Evolutionary conservation across 2,329 filamentous ascomycete genomes (phyloP), one percentile per base, ranked within the genome.

Genomic region (Colletotrichum tanaceti): DNA sequence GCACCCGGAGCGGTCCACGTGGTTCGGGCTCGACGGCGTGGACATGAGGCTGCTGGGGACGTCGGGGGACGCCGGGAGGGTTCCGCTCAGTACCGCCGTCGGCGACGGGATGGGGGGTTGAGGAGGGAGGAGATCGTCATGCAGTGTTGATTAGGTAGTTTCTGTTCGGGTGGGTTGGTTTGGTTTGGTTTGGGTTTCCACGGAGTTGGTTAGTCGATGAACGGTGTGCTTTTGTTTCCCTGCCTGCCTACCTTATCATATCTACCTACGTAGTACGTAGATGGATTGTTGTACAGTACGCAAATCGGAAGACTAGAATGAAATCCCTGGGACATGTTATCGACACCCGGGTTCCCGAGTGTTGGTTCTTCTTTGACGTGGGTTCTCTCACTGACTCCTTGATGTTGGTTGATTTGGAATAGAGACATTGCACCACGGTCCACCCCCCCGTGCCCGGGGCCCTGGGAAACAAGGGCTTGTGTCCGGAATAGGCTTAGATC

Each of bases 391-490:
- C n/a, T n/a, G n/a, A 35, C 63, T 28, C 41, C 41, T 32, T 32
- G 28, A 32, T 6, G 58, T 20, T n/a, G 28, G 28, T 43, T 58
- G 60, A 68, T 68, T 68, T 68, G 65, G 60, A 68, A 68, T 65
- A 10, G 49, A 52, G 24, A 52, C 16, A 18, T 13, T 22, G 46
- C 22, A 22, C 7, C 6, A 20, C n/a, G n/a, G n/a, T n/a, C n/a
- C n/a, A n/a, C n/a, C n/a, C 24, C n/a, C 41, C 54, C 39, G 44
- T 4, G 6, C 54, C 53, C 53, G 47, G 47, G n/a, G 41, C 16
- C 47, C 44, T 44, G 43, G 58, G 38, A 32, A 32, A 54, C n/a
- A 3, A 4, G 18, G 1, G 16, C 28, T 54, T 9, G 2, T 7
- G 10, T 10, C 58, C 35, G n/a, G 9, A 44, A 50, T 18, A 4